Evolutionary conservation across 768 basidiomycete species (phyloP), one percentile per base, ranked within the genome.

Genomic region (Tulasnella sp.): DNA sequence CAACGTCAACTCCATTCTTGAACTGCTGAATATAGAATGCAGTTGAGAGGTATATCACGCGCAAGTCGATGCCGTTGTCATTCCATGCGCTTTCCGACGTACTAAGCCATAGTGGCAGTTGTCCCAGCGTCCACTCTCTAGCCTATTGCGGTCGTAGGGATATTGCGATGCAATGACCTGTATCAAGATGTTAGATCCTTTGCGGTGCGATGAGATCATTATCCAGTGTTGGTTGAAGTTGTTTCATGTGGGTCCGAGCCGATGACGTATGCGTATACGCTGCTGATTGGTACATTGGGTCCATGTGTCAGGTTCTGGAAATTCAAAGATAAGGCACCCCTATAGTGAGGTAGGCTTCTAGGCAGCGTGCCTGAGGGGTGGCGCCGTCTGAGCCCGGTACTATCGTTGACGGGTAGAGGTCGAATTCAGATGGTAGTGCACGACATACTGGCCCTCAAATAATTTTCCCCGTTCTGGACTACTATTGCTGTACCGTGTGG

Each of bases 11-110:
- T 68, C 68, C 51, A 67, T 63, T 0, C 64, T 64, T 23, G 65
- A 64, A n/a, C 66, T 67, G 54, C 68, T 68, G 65, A 68, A 68
- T 2, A 56, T 65, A 0, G 65, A 61, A 65, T 63, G 68, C 1
- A 26, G 19, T 15, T n/a, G 23, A 52, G 45, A 59, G 60, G 7
- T 50, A 49, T 26, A 19, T 19, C 3, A 45, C 30, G 2, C 48
- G 48, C 3, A 52, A 17, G 3, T 38, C 50, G 23, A 53, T 51
- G 56, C 3, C 3, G 21, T 59, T 55, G 43, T 59, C 42, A 17
- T 8, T 5, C 44, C 56, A 63, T 26, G 26, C 27, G 4, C 32
- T 38, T 30, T 30, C 38, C 1, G 51, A n/a, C 2, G 62, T 32
- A 2, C 43, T 26, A 19, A 65, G 41, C 68, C 68, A 69, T 17